Evolutionary conservation across 2,329 filamentous ascomycete species (phyloP), one percentile per base, ranked within the genome.

Genomic region (Beauveria varroae): DNA sequence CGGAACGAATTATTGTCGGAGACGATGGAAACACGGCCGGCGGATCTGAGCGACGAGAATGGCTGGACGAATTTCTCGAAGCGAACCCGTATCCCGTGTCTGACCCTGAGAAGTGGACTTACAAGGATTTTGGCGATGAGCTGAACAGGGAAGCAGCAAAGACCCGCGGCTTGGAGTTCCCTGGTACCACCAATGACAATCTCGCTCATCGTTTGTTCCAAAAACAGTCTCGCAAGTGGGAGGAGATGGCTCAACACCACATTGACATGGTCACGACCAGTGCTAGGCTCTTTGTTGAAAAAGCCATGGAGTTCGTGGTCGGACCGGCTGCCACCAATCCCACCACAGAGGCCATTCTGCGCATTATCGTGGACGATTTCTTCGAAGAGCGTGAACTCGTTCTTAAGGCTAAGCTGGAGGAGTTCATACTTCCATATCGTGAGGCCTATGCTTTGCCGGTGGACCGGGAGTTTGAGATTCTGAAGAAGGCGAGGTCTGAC

Each of bases 381-480:
- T 76, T 56, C 54, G 65, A 56, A 30, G 73, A 75, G 1, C 70
- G 68, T 44, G 63, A 63, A 2, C 20, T 22, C 0, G 12, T 61
- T 0, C 67, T 76, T 0, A 57, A 68, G 18, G 49, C 6, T 0
- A 76, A 75, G 59, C 61, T 76, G 3, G 58, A 69, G 6, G 74
- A 77, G 57, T 65, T 78, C 2, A 65, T 76, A 2, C 63, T 53
- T 5, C 72, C 73, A 9, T 73, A 73, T 55, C 65, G 63, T 34
- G 63, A 63, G 6, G 73, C 71, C 1, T 68, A 70, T 9, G 70
- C 68, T 0, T 64, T 71, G 37, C 69, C 70, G 4, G 65, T 71
- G 2, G 69, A 73, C 22, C 62, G 57, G 6, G 68, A 72, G 3
- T 74, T 73, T 47, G 58, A 65, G 16, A 20, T 28, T 3, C 55